Percentiles rank a stretch among this genome's conserved stretches.
phyloP scores from a whole-genome alignment of 176 grass and related monocot genomes.

The Musa acuminata region DNA sequence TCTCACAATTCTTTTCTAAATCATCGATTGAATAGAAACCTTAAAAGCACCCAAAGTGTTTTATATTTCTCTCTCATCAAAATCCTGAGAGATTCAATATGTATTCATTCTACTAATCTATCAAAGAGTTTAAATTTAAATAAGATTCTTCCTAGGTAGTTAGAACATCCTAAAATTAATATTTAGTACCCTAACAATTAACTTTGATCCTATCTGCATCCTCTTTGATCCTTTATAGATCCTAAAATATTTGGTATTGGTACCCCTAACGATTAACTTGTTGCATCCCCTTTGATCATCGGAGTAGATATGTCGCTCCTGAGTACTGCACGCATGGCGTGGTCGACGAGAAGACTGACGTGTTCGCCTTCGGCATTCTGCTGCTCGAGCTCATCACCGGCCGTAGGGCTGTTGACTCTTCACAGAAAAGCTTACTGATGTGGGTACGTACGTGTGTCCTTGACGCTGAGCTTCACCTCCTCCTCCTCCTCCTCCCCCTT shows the following conservation, averaged over 20 bases:
- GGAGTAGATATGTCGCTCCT: slow-evolving; percentile 48
- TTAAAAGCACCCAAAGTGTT: no score
- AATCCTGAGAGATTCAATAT: no score
- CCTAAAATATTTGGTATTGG: background rate
- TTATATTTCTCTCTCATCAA: no score
- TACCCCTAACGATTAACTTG: background rate
- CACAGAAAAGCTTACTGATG: slow-evolving; percentile 44
- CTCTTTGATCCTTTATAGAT: no score
- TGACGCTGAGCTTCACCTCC: background rate
- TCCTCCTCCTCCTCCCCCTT: background rate
- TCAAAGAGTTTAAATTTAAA: no score
- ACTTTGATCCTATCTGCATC: background rate
- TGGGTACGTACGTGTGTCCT: slow-evolving; percentile 33
- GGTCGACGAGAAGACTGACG: slow-evolving; percentile 77
- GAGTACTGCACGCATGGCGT: slow-evolving; percentile 81
- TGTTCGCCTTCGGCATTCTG: slow-evolving; percentile 62
- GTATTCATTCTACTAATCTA: no score
- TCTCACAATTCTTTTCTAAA: no score
- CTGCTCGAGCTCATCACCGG: slow-evolving; percentile 65
- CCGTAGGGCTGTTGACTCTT: slow-evolving; percentile 39
- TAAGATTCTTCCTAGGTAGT: no score
- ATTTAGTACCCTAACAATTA: no score
- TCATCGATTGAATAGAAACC: no score
- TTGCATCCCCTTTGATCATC: background rate
- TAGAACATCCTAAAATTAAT: background rate